phyloP scores from a whole-genome alignment of 345 rosid species.

The Syzygium aromaticum region DNA sequence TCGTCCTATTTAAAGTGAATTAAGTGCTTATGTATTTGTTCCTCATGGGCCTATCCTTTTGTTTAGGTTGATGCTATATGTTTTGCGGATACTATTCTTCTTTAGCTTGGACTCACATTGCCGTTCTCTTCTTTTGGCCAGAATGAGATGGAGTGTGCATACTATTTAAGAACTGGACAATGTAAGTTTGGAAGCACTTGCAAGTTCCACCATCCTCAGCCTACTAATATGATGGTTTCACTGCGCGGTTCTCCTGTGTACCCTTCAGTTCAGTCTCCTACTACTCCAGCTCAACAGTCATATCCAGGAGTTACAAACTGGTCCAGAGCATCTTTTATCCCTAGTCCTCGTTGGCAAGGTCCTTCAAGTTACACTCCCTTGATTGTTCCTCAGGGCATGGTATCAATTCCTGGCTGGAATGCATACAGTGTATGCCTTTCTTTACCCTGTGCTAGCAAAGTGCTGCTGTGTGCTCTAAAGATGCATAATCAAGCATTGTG shows the following conservation, averaged over 20 bases:
- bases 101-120: neutral
- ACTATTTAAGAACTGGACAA: conserved; percentile 91
- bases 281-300: conserved; percentile 67
- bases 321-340: conserved; percentile 83
- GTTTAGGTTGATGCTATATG: neutral
- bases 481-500: neutral
- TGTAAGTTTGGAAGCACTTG: conserved; percentile 95
- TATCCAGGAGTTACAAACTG: conserved; percentile 58
- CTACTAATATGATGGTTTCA: conserved; percentile 74
- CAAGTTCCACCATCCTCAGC: conserved; percentile 96
- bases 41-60: neutral
- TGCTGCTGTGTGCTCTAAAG: neutral
- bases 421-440: conserved; percentile 2
- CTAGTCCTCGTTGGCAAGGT: conserved; percentile 96
- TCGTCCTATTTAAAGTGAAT: neutral
- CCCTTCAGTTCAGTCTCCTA: conserved; percentile 67
- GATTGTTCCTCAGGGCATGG: conserved; percentile 83
- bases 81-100: neutral
- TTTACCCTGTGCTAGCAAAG: neutral
- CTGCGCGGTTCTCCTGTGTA: conserved; percentile 66
- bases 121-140: conserved; percentile 17
- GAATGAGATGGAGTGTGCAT: conserved; percentile 89
- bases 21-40: neutral
- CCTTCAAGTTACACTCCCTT: conserved; percentile 79
- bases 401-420: conserved; percentile 93